Evolutionary conservation across 1,139 yeast species (phyloP), one percentile per base, ranked within the genome.

Genomic region (Pichia sp.): DNA sequence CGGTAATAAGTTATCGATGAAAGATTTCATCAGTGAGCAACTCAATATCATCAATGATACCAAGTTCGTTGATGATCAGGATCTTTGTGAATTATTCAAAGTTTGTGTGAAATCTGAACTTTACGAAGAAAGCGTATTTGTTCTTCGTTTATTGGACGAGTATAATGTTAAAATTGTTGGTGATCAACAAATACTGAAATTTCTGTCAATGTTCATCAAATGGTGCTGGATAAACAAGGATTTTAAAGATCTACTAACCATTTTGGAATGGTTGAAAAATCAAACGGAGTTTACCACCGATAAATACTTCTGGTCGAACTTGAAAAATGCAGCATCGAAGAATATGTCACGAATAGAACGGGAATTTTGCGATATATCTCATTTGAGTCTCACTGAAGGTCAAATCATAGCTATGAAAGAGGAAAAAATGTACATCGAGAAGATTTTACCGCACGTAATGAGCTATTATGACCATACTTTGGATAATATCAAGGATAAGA

Each of bases 191-290:
- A 53, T 49, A 5, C 43, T 58, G 30, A 59, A 56, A 45, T 62
- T 64, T 47, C 42, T 60, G 7, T 59, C 63, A n/a, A 54, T 60
- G 49, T 55, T 59, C 34, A 49, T 62, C 16, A 56, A 55, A 42
- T 61, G 59, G 54, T 61, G 60, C 41, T 57, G 61, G 47, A 52
- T 50, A 8, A 57, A 47, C n/a, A 44, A 48, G 45, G 47, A 61
- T 13, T 59, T 59, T 34, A 58, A 59, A 46, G 59, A 58, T 38
- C 53, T 61, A 36, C 49, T 63, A 16, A 19, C 50, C 11, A 49
- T 62, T 3, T 40, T 65, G 32, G 65, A 65, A 49, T 56, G 57
- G 54, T 43, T 64, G 11, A 61, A 62, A 47, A 42, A 23, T 16
- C 62, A 56, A 47, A 40, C 62, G 31, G 42, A 57, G 11, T 54